Evolutionary conservation across 1,284 basidiomycete genomes (phyloP), one percentile per base, ranked within the genome.

Genomic region (Irpex sp.): DNA sequence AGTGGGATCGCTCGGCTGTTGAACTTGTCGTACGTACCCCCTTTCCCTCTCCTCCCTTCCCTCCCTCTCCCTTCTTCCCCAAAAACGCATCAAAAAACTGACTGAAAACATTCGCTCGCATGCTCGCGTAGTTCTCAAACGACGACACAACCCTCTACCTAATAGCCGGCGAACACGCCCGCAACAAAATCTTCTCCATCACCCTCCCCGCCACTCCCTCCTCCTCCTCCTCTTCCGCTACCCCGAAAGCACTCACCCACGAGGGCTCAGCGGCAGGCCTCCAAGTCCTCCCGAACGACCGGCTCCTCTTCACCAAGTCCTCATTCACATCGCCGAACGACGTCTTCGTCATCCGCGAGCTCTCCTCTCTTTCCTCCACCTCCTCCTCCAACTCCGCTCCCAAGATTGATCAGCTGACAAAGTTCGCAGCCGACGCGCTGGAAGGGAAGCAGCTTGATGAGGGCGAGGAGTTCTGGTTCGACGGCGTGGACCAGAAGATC

Each of bases 391-490:
- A n/a, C n/a, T n/a, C n/a, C n/a, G n/a, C n/a, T 53, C 74, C 72
- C 16, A 67, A 77, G 4, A 70, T 81, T 8, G 73, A 79, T 28
- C 82, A 84, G 66, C 68, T 94, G 53, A 90, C 88, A 4, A 71
- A 76, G 45, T 83, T 95, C 67, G 83, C 88, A 0, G 78, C 77
- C 45, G 70, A 78, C 4, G 79, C 77, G 1, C 76, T 96, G 39
- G 75, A 82, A 60, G 80, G 75, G 1, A 87, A 88, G 71, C 66
- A 74, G 10, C 77, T 95, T 42, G 76, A 77, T 58, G 67, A 71
- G 6, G 90, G 87, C 6, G 87, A 95, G 69, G 85, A 90, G 61
- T 89, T 96, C 69, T 94, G 87, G 86, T 96, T 95, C 77, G 81
- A 85, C 60, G 94, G 94, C 10, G 91, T 89, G 3, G 76, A 83